Conservation (phyloP, 495 filamentous ascomycete genomes). For the Glonium stellatum region DNA sequence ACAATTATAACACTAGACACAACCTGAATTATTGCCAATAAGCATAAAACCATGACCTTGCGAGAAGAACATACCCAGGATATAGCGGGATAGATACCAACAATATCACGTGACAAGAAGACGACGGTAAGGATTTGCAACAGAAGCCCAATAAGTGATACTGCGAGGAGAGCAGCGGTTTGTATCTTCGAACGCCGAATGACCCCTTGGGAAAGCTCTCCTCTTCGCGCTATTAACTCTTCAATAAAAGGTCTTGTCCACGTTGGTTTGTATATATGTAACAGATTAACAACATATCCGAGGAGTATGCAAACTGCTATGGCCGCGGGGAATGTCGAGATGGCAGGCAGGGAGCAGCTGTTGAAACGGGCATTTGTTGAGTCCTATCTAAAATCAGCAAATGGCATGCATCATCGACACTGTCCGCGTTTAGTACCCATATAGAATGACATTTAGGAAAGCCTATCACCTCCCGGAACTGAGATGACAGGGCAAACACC, state of each 20-base stretch:
- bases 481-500: too few relatives aligned
- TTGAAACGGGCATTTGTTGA: conserved; percentile 43
- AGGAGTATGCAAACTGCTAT: conserved; percentile 40
- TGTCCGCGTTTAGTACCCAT: conserved; percentile 12
- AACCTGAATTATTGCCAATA: conserved; percentile 34
- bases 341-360: conserved; percentile 43
- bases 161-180: conserved; percentile 23
- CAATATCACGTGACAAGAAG: conserved; percentile 27
- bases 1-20: conserved; percentile 41
- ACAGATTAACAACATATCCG: conserved; percentile 31
- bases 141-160: conserved; percentile 39
- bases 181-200: conserved; percentile 21
- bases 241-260: conserved; percentile 49
- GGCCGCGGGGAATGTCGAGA: conserved; percentile 43
- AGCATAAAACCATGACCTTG: neutral
- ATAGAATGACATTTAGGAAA: conserved; percentile 12
- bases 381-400: conserved; percentile 36
- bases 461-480: too few relatives aligned
- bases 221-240: conserved; percentile 33
- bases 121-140: conserved; percentile 40
- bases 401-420: neutral
- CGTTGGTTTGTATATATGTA: conserved; percentile 36
- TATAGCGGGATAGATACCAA: conserved; percentile 33
- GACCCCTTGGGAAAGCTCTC: conserved; percentile 30
- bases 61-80: conserved; percentile 44